These are phyloP conservation scores for Volvox carteri DNA, from an alignment of 163 green algal genomes.

Conservation along the genomic window DNA sequence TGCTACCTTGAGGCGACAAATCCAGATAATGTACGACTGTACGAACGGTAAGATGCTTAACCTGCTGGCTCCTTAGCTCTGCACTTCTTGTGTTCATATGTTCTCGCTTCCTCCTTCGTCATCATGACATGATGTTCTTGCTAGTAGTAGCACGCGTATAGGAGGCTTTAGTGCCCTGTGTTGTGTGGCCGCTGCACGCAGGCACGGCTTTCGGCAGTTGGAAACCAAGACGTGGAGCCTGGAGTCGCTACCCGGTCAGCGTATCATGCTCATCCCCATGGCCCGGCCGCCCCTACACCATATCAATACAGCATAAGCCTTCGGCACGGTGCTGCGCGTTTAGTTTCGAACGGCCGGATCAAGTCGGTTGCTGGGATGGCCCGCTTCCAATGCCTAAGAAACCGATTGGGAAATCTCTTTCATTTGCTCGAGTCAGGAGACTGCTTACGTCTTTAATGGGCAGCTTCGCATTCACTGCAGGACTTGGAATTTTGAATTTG, in stretches of 20 bases:
- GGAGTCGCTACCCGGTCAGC: constrained; percentile 7
- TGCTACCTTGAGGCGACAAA: constrained; percentile 41
- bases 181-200: not conserved
- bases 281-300: not conserved
- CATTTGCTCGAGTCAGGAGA: no score
- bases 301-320: no score
- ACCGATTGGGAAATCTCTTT: no score
- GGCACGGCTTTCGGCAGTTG: constrained; percentile 39
- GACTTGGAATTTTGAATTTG: no score
- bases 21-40: constrained; percentile 42
- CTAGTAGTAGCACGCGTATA: not conserved
- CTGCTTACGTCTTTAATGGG: no score
- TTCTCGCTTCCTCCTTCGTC: not conserved
- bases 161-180: not conserved
- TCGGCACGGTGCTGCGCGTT: no score
- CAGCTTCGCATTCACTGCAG: no score
- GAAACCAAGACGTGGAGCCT: constrained; percentile 44
- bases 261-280: constrained; percentile 31
- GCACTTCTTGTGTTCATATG: not conserved
- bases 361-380: no score
- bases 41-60: constrained; percentile 28
- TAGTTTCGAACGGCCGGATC: no score
- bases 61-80: not conserved
- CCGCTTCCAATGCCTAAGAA: no score
- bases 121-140: not conserved